A percentile compares a stretch with the other conserved stretches of the same genome.
These are phyloP conservation scores for Penicillium flavigenum DNA, from an alignment of 495 filamentous ascomycete species.

Conservation along the genomic window DNA sequence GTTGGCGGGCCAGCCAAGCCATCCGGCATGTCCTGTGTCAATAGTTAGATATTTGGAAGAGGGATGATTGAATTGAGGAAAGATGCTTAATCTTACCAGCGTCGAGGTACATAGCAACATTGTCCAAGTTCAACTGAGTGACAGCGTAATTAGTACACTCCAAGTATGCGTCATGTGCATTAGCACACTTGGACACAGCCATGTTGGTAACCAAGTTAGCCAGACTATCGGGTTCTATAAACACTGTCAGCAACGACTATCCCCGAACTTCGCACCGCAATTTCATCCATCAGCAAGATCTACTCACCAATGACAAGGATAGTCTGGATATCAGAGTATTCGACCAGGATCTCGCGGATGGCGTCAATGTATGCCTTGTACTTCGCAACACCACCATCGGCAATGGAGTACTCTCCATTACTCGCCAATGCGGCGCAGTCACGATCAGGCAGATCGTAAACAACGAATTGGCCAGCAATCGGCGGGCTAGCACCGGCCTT, in stretches of 20 bases:
- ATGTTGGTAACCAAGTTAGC: conserved; percentile 80
- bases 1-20: conserved; percentile 82
- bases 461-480: conserved; percentile 59
- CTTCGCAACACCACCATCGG: conserved; percentile 53
- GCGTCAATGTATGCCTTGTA: conserved; percentile 75
- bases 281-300: background rate
- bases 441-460: conserved; percentile 76
- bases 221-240: conserved; percentile 70
- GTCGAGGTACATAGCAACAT: conserved; percentile 83
- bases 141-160: conserved; percentile 72
- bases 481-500: conserved; percentile 50
- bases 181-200: conserved; percentile 60
- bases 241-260: conserved; percentile 47
- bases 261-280: background rate
- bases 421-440: conserved; percentile 76
- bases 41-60: background rate
- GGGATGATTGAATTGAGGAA: background rate
- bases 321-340: conserved; percentile 34
- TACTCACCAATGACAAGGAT: conserved; percentile 55
- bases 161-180: conserved; percentile 62
- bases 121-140: conserved; percentile 66
- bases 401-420: conserved; percentile 71
- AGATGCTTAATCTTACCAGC: conserved; percentile 49
- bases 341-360: conserved; percentile 32
- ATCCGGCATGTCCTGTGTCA: conserved; percentile 53